These are phyloP conservation scores for Cyberlindnera sargentensis DNA, from an alignment of 805 yeast genomes.

Conservation along the genomic window DNA sequence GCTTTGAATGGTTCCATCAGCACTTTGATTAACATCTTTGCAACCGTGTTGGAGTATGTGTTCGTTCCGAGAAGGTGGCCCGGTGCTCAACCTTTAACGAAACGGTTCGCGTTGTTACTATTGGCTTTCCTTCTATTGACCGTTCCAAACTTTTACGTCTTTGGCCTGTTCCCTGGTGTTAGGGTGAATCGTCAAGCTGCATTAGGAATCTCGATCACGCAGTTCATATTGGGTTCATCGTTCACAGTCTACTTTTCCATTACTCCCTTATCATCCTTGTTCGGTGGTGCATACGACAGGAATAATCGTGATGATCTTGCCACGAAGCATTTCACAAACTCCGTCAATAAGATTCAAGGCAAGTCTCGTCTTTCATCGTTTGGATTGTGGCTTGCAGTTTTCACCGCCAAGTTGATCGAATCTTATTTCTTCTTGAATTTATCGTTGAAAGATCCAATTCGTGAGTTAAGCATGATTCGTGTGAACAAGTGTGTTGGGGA, in stretches of 20 bases:
- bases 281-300: slow-evolving; percentile 33
- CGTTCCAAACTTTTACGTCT: slow-evolving; percentile 48
- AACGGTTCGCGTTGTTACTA: slow-evolving; percentile 38
- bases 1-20: slow-evolving; percentile 65
- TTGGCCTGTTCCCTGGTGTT: slow-evolving; percentile 29
- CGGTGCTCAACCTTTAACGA: slow-evolving; percentile 55
- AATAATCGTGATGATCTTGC: slow-evolving; percentile 39
- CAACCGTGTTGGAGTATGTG: slow-evolving; percentile 47
- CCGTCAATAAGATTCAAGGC: slow-evolving; percentile 46
- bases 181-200: slow-evolving; percentile 28
- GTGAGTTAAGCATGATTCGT: slow-evolving; percentile 55
- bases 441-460: slow-evolving; percentile 64
- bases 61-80: slow-evolving; percentile 72
- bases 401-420: slow-evolving; percentile 61
- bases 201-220: slow-evolving; percentile 42
- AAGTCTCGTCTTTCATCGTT: slow-evolving; percentile 54
- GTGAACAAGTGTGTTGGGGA: slow-evolving; percentile 59
- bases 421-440: slow-evolving; percentile 73
- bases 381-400: slow-evolving; percentile 64
- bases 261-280: slow-evolving; percentile 53
- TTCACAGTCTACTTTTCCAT: slow-evolving; percentile 51
- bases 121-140: slow-evolving; percentile 37
- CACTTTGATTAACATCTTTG: slow-evolving; percentile 46
- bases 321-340: slow-evolving; percentile 50
- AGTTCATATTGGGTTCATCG: slow-evolving; percentile 47